Conservation (phyloP, 495 filamentous ascomycete genomes). For the Massariosphaeria phaeospora region DNA sequence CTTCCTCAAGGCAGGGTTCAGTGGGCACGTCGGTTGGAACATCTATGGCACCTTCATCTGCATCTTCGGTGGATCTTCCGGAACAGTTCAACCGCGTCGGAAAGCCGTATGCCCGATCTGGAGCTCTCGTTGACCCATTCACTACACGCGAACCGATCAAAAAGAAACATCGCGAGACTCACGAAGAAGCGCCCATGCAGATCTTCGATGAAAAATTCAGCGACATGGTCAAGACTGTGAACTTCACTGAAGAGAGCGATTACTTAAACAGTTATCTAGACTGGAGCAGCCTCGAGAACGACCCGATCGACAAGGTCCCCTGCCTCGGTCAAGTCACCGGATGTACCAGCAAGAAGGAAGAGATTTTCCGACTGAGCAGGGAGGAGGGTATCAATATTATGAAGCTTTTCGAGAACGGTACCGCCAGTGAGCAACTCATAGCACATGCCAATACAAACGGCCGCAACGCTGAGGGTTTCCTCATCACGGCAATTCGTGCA, state of each 20-base stretch:
- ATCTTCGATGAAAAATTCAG: constrained; percentile 7
- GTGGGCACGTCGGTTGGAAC: background rate
- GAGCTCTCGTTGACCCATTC: constrained; percentile 12
- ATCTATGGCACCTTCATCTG: background rate
- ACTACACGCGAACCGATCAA: background rate
- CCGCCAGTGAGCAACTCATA: background rate
- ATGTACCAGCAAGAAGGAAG: constrained; percentile 16
- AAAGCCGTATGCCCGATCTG: constrained; percentile 12
- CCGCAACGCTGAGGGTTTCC: constrained; percentile 8
- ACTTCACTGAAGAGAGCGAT: constrained; percentile 15
- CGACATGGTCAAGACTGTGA: constrained; percentile 4
- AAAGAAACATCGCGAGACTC: constrained; percentile 6
- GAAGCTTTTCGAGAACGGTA: background rate
- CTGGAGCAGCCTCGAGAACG: background rate
- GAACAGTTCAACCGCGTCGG: constrained; percentile 2
- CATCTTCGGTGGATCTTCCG: background rate
- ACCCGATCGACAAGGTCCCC: background rate
- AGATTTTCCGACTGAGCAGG: background rate
- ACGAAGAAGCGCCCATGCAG: constrained; percentile 10
- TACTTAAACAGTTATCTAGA: constrained; percentile 5
- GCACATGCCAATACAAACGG: background rate
- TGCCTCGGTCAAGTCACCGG: constrained; percentile 19
- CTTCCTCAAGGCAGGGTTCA: background rate
- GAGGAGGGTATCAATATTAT: constrained; percentile 1
- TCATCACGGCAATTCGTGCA: constrained; percentile 7